These are phyloP conservation scores for Beverwykella pulmonaria DNA, from an alignment of 495 filamentous ascomycete species.

Conservation along the genomic window DNA sequence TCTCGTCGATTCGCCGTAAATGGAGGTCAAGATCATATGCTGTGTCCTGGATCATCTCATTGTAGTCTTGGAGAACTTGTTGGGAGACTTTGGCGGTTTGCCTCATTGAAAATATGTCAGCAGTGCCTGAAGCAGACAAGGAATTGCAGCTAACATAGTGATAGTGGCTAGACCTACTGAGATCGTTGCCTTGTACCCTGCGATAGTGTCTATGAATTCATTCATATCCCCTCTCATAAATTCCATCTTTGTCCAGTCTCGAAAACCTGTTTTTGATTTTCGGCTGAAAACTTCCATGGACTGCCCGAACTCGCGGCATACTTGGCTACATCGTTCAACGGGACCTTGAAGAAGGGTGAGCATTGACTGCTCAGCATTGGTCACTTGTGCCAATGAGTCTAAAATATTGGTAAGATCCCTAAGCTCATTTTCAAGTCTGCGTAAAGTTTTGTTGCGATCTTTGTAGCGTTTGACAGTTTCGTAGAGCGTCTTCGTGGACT, in stretches of 20 bases:
- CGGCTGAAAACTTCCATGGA: neutral
- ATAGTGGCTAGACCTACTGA: neutral
- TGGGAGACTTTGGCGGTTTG: neutral
- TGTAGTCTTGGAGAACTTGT: neutral
- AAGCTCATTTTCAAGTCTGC: neutral
- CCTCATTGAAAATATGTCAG: neutral
- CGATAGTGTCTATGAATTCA: neutral
- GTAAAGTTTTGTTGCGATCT: neutral
- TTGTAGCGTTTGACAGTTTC: conserved; percentile 3
- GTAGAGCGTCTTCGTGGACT: neutral
- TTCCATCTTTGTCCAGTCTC: conserved; percentile 3
- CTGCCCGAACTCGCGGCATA: neutral
- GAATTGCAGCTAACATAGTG: neutral
- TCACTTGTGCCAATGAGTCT: neutral
- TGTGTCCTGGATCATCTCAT: conserved; percentile 1
- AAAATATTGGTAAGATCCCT: neutral
- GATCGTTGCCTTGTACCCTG: neutral
- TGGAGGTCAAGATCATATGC: neutral
- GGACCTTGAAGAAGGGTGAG: neutral
- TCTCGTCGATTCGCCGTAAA: neutral
- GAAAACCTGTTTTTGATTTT: neutral
- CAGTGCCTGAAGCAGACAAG: neutral
- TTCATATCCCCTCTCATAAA: conserved; percentile 2
- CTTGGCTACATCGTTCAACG: neutral
- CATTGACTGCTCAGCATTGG: neutral